A percentile compares a stretch with the other conserved stretches of the same genome.
Conservation (phyloP, 805 yeast species). For the Candida quercuum region DNA sequence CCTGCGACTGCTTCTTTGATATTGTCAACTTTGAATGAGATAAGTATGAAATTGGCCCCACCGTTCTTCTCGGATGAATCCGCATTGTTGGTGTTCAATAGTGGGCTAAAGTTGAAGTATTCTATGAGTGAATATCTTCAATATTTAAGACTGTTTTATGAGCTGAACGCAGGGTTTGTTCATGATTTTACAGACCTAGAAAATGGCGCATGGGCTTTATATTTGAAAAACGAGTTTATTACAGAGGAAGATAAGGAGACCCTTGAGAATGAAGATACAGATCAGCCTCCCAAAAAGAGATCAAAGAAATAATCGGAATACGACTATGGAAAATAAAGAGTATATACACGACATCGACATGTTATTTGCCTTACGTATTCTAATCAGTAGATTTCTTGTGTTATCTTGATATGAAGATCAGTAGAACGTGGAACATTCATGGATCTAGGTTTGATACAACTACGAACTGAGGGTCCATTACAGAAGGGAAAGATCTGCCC, state of each 20-base stretch:
- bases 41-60: conserved; percentile 18
- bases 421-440: too few species aligned
- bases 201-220: conserved; percentile 20
- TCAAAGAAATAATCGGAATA: too few species aligned
- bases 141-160: conserved; percentile 11
- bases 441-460: too few species aligned
- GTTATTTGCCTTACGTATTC: too few species aligned
- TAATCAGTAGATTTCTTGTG: too few species aligned
- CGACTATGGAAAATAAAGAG: too few species aligned
- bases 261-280: neutral
- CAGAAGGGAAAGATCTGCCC: too few species aligned
- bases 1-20: conserved; percentile 25
- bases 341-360: too few species aligned
- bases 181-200: conserved; percentile 15
- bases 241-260: neutral
- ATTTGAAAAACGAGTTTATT: conserved; percentile 6
- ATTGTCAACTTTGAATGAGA: conserved; percentile 12
- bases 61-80: conserved; percentile 24
- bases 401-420: too few species aligned
- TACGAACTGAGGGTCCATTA: too few species aligned
- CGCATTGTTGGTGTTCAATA: conserved; percentile 13
- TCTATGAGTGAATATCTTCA: conserved; percentile 16
- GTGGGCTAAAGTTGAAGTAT: conserved; percentile 16
- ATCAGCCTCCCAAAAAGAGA: neutral
- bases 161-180: conserved; percentile 7